A percentile compares a stretch with the other conserved stretches of the same genome.
Evolutionary conservation across 352 stramenopile species (phyloP).

Genomic region (Phytophthora cactorum): DNA sequence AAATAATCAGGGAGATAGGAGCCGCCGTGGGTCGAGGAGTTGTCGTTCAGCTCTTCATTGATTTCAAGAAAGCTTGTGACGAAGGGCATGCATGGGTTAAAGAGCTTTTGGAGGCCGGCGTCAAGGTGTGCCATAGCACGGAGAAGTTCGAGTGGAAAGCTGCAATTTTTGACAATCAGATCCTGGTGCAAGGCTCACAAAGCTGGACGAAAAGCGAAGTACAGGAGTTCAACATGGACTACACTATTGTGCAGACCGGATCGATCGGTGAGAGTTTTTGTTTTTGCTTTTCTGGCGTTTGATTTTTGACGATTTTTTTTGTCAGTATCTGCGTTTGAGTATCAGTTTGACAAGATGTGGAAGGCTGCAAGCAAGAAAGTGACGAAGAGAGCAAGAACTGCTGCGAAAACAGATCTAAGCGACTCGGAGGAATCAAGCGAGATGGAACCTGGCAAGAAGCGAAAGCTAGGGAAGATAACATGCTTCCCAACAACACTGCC

Average conservation of each 20-base stretch:
- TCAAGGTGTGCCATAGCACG: slow-evolving; percentile 19
- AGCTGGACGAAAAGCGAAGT: slow-evolving; percentile 2
- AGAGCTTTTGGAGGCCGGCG: slow-evolving; percentile 8
- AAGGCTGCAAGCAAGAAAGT: slow-evolving; percentile 1
- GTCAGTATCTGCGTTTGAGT: slow-evolving; percentile 13
- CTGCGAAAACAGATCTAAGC: neutral
- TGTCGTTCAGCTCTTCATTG: slow-evolving; percentile 5
- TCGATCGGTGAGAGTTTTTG: slow-evolving; percentile 3
- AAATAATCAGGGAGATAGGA: slow-evolving; percentile 2
- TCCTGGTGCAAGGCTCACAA: slow-evolving; percentile 18
- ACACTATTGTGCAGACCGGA: slow-evolving; percentile 11
- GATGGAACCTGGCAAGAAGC: neutral
- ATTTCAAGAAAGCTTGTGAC: slow-evolving; percentile 10
- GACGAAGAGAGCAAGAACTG: slow-evolving; percentile 3
- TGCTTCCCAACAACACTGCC: slow-evolving; percentile 10
- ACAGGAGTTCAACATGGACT: slow-evolving; percentile 1
- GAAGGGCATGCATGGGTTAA: slow-evolving; percentile 4
- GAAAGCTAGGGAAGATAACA: slow-evolving; percentile 7
- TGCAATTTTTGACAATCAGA: slow-evolving; percentile 21
- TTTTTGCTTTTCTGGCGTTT: too few relatives aligned
- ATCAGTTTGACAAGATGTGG: slow-evolving; percentile 27
- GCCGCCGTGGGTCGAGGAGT: slow-evolving; percentile 13
- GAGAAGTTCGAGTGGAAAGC: slow-evolving; percentile 14
- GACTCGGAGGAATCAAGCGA: slow-evolving; percentile 2
- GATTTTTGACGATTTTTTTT: neutral